Conservation (phyloP, 202 grass and related monocot species). For the Hordeum pubiflorum region DNA sequence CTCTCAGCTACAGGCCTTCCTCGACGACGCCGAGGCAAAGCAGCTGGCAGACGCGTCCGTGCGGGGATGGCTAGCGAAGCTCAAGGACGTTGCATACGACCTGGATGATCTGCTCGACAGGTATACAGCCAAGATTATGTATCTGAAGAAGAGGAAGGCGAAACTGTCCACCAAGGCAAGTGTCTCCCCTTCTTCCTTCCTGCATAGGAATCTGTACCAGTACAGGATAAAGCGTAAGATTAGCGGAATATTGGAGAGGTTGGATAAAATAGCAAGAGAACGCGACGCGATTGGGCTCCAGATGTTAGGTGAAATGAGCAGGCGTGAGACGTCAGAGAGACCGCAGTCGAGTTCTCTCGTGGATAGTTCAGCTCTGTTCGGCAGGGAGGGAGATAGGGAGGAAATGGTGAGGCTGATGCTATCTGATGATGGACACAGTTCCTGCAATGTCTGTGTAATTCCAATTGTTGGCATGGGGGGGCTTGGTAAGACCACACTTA, state of each 20-base stretch:
- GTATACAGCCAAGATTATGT: conserved; percentile 28
- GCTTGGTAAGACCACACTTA: conserved; percentile 66
- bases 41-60: conserved; percentile 41
- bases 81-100: conserved; percentile 52
- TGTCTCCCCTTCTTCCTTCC: conserved; percentile 23
- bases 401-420: conserved; percentile 48
- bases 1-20: conserved; percentile 41
- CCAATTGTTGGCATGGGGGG: conserved; percentile 64
- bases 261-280: conserved; percentile 53
- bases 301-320: conserved; percentile 41
- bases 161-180: conserved; percentile 29
- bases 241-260: conserved; percentile 46
- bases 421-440: conserved; percentile 36
- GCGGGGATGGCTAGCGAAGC: conserved; percentile 52
- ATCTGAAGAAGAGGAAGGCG: conserved; percentile 19
- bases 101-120: conserved; percentile 63
- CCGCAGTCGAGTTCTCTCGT: conserved; percentile 54
- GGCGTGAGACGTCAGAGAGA: conserved; percentile 27
- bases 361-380: conserved; percentile 48
- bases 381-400: conserved; percentile 47
- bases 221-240: conserved; percentile 44
- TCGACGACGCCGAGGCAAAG: conserved; percentile 64
- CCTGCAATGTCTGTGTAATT: conserved; percentile 44
- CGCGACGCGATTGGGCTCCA: conserved; percentile 49
- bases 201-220: conserved; percentile 37